phyloP scores from a whole-genome alignment of 345 rosid species.

The Euphorbia pulcherrima region DNA sequence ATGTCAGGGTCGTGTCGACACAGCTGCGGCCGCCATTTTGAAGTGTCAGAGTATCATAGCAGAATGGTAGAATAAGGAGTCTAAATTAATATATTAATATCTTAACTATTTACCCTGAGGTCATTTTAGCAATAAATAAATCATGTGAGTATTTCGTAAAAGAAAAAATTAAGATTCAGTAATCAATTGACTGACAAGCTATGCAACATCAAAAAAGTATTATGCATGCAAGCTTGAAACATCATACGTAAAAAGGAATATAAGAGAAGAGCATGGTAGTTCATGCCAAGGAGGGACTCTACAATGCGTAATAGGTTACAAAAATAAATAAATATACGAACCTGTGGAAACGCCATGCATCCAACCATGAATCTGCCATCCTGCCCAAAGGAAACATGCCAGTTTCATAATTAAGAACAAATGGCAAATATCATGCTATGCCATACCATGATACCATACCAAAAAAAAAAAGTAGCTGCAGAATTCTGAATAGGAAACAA shows the following conservation, averaged over 20 bases:
- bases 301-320: background rate
- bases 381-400: conserved; percentile 37
- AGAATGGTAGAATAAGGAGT: background rate
- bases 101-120: background rate
- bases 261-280: background rate
- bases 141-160: background rate
- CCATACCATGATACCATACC: no score
- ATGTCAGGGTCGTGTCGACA: no score
- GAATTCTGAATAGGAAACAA: background rate
- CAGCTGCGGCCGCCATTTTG: no score
- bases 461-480: background rate
- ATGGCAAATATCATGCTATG: conserved; percentile 8
- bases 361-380: conserved; percentile 96
- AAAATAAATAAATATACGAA: conserved; percentile 26
- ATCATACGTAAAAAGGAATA: background rate
- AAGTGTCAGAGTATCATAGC: no score
- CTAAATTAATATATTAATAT: background rate
- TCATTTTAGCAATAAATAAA: background rate
- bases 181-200: background rate
- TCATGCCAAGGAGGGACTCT: background rate
- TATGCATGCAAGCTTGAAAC: background rate
- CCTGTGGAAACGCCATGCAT: conserved; percentile 85
- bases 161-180: background rate
- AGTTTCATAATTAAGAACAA: conserved; percentile 15
- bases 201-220: background rate